These are phyloP conservation scores for Spathaspora gorwiae DNA, from an alignment of 805 yeast genomes.

Conservation along the genomic window DNA sequence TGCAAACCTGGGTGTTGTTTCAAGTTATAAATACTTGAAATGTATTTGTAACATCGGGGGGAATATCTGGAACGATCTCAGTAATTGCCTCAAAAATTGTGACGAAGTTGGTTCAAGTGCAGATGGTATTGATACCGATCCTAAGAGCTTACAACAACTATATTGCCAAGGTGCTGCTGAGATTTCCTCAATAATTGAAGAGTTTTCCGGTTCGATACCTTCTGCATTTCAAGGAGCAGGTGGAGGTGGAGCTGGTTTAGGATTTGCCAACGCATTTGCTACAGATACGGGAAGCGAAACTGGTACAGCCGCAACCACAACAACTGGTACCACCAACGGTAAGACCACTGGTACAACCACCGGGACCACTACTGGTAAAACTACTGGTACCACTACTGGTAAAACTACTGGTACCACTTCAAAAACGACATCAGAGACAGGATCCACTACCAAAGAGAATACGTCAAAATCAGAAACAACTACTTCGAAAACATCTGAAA, in stretches of 20 bases:
- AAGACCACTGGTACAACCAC: neutral
- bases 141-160: neutral
- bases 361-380: neutral
- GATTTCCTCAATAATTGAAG: conserved; percentile 1
- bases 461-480: neutral
- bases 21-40: neutral
- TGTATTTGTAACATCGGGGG: neutral
- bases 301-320: neutral
- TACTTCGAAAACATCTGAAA: neutral
- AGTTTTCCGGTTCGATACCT: neutral
- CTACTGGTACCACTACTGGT: neutral
- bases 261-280: neutral
- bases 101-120: neutral
- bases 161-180: conserved; percentile 1
- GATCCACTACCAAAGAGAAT: too few species aligned
- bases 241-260: neutral
- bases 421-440: neutral
- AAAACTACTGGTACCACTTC: neutral
- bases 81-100: conserved; percentile 1
- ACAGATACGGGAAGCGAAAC: neutral
- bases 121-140: neutral
- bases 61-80: neutral
- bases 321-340: neutral
- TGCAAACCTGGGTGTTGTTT: neutral
- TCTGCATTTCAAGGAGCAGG: neutral